Conservation (phyloP, 2,329 filamentous ascomycete genomes). For the Xylaria sp. region DNA sequence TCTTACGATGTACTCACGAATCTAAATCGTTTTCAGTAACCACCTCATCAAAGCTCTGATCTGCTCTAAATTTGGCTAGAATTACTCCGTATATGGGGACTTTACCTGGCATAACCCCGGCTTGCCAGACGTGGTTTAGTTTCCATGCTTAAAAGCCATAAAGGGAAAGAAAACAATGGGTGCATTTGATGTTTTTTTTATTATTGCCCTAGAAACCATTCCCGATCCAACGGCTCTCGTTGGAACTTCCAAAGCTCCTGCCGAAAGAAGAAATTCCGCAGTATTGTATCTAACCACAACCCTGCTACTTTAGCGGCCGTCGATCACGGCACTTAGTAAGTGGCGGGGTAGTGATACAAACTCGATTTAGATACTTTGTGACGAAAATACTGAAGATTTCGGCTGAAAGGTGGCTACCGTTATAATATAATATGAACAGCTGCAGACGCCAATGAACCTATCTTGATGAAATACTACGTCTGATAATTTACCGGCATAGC, state of each 20-base stretch:
- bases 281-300: conserved; percentile 11
- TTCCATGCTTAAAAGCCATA: not conserved
- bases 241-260: conserved; percentile 13
- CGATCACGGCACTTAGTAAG: conserved; percentile 15
- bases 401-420: too few relatives aligned
- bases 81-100: not conserved
- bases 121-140: not conserved
- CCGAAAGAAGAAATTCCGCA: conserved; percentile 24
- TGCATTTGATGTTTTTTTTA: not conserved
- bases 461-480: too few relatives aligned
- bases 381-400: too few relatives aligned
- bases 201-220: conserved; percentile 16
- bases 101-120: not conserved
- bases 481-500: not conserved
- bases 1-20: not conserved
- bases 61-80: not conserved
- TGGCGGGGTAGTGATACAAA: conserved; percentile 22
- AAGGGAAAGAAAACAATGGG: too few relatives aligned
- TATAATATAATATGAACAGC: too few relatives aligned
- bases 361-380: conserved; percentile 31
- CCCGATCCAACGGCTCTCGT: conserved; percentile 24
- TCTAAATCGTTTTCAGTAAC: not conserved
- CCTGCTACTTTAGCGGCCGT: conserved; percentile 14
- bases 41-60: not conserved
- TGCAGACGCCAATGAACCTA: conserved; percentile 20